phyloP scores from a whole-genome alignment of 2,329 filamentous ascomycete genomes.

The Xenosphaeropsis pyriputrescens region DNA sequence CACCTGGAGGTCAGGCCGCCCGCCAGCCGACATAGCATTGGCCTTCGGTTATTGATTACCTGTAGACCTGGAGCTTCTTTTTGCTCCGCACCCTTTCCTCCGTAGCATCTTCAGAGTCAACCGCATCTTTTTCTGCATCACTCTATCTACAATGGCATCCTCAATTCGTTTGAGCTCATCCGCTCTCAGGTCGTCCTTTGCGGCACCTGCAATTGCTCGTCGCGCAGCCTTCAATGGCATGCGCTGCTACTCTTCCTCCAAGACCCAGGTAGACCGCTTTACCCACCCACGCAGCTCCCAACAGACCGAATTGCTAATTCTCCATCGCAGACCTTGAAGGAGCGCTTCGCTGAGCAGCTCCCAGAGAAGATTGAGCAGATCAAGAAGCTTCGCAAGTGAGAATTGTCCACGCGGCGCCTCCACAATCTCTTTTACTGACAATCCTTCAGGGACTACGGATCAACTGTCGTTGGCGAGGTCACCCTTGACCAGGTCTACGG shows the following conservation, averaged over 20 bases:
- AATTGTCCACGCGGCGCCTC: background rate
- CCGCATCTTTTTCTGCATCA: conserved; percentile 4
- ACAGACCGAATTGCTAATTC: conserved; percentile 1
- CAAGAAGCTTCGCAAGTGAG: conserved; percentile 94
- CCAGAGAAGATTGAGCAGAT: conserved; percentile 98
- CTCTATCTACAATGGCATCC: conserved; percentile 57
- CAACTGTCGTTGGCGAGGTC: conserved; percentile 92
- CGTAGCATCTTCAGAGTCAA: background rate
- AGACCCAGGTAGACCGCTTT: conserved; percentile 56
- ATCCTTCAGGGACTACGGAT: conserved; percentile 66
- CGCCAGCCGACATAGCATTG: too few species aligned
- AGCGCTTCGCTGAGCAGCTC: conserved; percentile 91
- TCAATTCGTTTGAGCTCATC: conserved; percentile 69
- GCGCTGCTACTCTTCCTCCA: conserved; percentile 85
- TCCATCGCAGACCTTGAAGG: conserved; percentile 69
- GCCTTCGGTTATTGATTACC: too few species aligned
- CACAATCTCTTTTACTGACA: conserved; percentile 8
- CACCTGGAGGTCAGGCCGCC: too few species aligned
- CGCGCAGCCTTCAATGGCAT: conserved; percentile 65
- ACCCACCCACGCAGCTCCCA: conserved; percentile 1
- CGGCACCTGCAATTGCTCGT: conserved; percentile 50
- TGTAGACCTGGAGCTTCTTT: too few species aligned
- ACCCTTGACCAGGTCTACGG: conserved; percentile 99
- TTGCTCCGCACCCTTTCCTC: background rate
- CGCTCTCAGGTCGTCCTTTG: conserved; percentile 65